These are phyloP conservation scores for Quercus cerris DNA, from an alignment of 306 rosid species.

Conservation along the genomic window DNA sequence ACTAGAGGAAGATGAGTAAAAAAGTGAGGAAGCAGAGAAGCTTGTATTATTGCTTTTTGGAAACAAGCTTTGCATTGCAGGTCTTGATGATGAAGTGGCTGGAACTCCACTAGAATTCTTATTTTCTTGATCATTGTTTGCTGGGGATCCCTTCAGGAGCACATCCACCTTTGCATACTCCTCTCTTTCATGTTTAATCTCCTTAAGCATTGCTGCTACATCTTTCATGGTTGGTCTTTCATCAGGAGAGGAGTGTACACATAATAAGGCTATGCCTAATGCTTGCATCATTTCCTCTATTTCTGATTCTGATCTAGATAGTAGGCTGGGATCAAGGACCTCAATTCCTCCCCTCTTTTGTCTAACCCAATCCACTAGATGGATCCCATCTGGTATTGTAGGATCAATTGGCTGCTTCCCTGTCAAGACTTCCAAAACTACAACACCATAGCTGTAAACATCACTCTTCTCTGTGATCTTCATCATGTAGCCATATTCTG, in stretches of 20 bases:
- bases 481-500: slow-evolving; percentile 95
- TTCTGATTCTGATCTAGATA: slow-evolving; percentile 74
- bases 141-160: slow-evolving; percentile 73
- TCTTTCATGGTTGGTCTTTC: slow-evolving; percentile 97
- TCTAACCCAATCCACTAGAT: slow-evolving; percentile 93
- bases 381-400: slow-evolving; percentile 83
- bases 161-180: slow-evolving; percentile 85
- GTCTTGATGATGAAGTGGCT: slow-evolving; percentile 60
- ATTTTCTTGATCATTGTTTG: slow-evolving; percentile 24
- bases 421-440: slow-evolving; percentile 75
- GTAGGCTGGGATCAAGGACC: slow-evolving; percentile 65
- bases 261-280: slow-evolving; percentile 82
- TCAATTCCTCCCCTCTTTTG: slow-evolving; percentile 55
- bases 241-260: slow-evolving; percentile 75
- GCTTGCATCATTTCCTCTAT: slow-evolving; percentile 86
- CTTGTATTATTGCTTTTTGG: slow-evolving; percentile 58
- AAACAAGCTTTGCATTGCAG: slow-evolving; percentile 42
- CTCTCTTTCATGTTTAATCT: slow-evolving; percentile 75
- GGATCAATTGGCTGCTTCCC: slow-evolving; percentile 99
- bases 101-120: slow-evolving; percentile 33
- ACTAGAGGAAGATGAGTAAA: slow-evolving; percentile 45
- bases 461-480: slow-evolving; percentile 76
- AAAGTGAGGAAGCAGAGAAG: slow-evolving; percentile 68
- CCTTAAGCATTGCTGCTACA: slow-evolving; percentile 86
- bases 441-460: slow-evolving; percentile 85